These are phyloP conservation scores for Rhizophagus prolifer DNA, from an alignment of 192 early-diverging fungal species.

Conservation along the genomic window DNA sequence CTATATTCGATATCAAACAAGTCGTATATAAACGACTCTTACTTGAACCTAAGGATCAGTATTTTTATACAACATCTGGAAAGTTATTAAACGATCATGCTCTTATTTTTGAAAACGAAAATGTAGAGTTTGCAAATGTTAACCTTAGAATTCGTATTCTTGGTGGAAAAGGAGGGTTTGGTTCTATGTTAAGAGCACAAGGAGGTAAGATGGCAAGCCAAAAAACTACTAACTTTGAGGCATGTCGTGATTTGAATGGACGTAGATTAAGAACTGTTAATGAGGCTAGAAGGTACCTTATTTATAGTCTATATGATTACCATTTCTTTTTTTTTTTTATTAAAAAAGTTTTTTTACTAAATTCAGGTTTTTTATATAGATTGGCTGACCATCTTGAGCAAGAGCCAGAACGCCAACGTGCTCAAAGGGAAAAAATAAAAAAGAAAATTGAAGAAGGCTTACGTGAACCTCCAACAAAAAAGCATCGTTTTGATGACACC, in stretches of 20 bases:
- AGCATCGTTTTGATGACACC: constrained; percentile 82
- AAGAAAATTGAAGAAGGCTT: constrained; percentile 82
- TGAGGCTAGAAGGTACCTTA: constrained; percentile 78
- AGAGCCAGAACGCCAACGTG: constrained; percentile 66
- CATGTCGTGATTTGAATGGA: constrained; percentile 90
- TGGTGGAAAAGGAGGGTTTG: constrained; percentile 98
- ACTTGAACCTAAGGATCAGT: constrained; percentile 2
- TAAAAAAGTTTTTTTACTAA: neutral
- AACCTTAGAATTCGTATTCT: constrained; percentile 53
- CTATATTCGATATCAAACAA: constrained; percentile 5
- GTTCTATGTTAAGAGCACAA: constrained; percentile 88
- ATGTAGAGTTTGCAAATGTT: constrained; percentile 31
- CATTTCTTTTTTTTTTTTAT: too few species aligned
- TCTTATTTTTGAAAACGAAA: neutral
- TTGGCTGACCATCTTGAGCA: constrained; percentile 70
- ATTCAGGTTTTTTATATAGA: constrained; percentile 33
- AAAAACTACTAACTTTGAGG: constrained; percentile 90
- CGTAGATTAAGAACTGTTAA: constrained; percentile 85
- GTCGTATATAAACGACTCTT: neutral
- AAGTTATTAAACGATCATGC: constrained; percentile 6
- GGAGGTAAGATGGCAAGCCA: constrained; percentile 86
- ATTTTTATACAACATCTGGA: neutral
- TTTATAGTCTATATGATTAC: neutral
- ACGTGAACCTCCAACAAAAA: constrained; percentile 54
- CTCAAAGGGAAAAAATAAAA: constrained; percentile 56